These are phyloP conservation scores for Globisporangium paddicum DNA, from an alignment of 352 stramenopile species.

Conservation along the genomic window DNA sequence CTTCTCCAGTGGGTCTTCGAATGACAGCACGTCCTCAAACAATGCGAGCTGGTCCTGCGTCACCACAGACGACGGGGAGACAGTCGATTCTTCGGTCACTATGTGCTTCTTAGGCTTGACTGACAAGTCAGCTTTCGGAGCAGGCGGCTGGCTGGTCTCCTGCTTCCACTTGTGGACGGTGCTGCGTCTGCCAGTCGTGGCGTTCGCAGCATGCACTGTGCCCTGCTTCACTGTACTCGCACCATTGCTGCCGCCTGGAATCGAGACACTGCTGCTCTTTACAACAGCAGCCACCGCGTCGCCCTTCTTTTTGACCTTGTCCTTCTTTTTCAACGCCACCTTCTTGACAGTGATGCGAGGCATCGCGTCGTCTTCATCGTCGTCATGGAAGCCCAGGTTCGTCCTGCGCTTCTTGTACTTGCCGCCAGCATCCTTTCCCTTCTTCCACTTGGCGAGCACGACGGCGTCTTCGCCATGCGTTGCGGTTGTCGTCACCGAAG, in stretches of 20 bases:
- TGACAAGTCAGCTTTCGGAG: background rate
- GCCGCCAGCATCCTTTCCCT: constrained; percentile 13
- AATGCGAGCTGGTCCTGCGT: constrained; percentile 11
- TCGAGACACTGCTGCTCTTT: constrained; percentile 16
- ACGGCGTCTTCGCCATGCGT: constrained; percentile 19
- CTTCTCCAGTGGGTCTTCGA: constrained; percentile 28
- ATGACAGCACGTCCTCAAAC: constrained; percentile 2
- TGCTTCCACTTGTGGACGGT: background rate
- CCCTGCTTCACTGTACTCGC: background rate
- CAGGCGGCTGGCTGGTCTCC: background rate
- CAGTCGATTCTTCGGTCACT: background rate
- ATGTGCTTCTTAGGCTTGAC: background rate
- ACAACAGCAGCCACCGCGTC: background rate
- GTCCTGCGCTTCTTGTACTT: constrained; percentile 23
- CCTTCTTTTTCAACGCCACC: constrained; percentile 21
- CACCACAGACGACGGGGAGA: background rate
- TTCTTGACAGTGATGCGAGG: constrained; percentile 31
- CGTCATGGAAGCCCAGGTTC: background rate
- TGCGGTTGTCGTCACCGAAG: background rate
- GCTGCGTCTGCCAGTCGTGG: no score
- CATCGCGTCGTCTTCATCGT: constrained; percentile 25
- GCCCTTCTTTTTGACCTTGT: constrained; percentile 11
- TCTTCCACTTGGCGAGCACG: constrained; percentile 42
- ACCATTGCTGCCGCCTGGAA: background rate
- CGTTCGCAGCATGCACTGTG: background rate